Base-by-base conservation (phyloP, 1,139 yeast genomes). In the Suhomyces choctaworum region DNA sequence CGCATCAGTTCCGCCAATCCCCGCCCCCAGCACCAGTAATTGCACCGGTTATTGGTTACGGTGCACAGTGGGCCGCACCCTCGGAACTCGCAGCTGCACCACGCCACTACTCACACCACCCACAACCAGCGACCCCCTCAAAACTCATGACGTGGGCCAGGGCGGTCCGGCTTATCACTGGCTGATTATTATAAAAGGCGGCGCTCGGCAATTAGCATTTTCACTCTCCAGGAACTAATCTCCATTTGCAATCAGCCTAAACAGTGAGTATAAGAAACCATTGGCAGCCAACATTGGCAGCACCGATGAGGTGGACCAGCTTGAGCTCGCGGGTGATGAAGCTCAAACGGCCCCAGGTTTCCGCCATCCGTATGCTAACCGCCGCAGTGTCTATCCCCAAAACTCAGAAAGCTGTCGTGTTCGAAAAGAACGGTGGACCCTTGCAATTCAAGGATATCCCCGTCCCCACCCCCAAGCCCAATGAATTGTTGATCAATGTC, bases 331-430 rank as follows among this genome's bases (percentile, higher is more conserved):
- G n/a, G n/a, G n/a, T n/a, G n/a, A n/a, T n/a, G n/a, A n/a, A n/a
- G n/a, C n/a, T n/a, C n/a, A n/a, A n/a, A n/a, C n/a, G n/a, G n/a
- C n/a, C n/a, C n/a, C n/a, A n/a, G n/a, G n/a, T n/a, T n/a, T n/a
- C n/a, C n/a, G n/a, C n/a, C n/a, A n/a, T n/a, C n/a, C n/a, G n/a
- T n/a, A n/a, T n/a, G n/a, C n/a, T n/a, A n/a, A n/a, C 29, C 29
- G 29, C 36, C 9, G 7, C 27, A 36, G 32, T 36, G 39, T 19
- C 37, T n/a, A 65, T 80, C 45, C 89, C 90, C 56, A 63, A 65
- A 41, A 78, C 78, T 34, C 89, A 82, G 64, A 82, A 80, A 61
- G 94, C 82, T 32, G 80, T 83, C 40, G 66, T 83, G 50, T 83
- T 83, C 58, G 85, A 82, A 52, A 75, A 71, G 50, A 70, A 71